Conservation (phyloP, 495 filamentous ascomycete species). For the Collariella sp. region DNA sequence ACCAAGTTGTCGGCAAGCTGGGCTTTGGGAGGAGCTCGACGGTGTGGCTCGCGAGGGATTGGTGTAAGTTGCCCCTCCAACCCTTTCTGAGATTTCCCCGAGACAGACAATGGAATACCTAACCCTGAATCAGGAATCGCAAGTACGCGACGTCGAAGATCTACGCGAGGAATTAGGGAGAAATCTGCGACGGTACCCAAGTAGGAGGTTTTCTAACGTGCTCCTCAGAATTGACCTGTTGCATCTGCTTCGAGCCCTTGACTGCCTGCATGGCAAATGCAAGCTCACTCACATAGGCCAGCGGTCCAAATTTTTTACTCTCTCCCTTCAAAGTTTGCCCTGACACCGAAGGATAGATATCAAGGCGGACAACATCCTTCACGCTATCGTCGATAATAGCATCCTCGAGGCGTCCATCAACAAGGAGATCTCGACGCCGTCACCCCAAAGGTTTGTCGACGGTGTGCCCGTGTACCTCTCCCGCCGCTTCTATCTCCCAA, state of each 20-base stretch:
- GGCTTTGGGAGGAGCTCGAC: constrained; percentile 48
- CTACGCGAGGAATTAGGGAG: too few species aligned
- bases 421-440: constrained; percentile 22
- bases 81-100: background rate
- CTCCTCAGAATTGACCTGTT: constrained; percentile 29
- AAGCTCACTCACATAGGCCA: constrained; percentile 39
- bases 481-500: constrained; percentile 15
- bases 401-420: constrained; percentile 24
- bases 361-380: constrained; percentile 31
- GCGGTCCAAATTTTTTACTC: constrained; percentile 32
- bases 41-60: constrained; percentile 46
- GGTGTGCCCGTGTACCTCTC: constrained; percentile 31
- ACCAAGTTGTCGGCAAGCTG: constrained; percentile 45
- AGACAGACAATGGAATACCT: background rate
- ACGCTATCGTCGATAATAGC: constrained; percentile 14
- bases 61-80: constrained; percentile 34
- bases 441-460: constrained; percentile 23
- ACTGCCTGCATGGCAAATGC: constrained; percentile 37
- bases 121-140: too few species aligned
- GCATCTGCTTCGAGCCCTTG: constrained; percentile 32
- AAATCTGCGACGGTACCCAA: constrained; percentile 19
- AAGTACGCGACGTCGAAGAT: too few species aligned
- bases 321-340: constrained; percentile 17
- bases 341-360: constrained; percentile 17
- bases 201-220: constrained; percentile 19